A percentile compares a stretch with the other conserved stretches of the same genome.
These are phyloP conservation scores for Vigna mungo DNA, from an alignment of 306 rosid genomes.

Conservation along the genomic window DNA sequence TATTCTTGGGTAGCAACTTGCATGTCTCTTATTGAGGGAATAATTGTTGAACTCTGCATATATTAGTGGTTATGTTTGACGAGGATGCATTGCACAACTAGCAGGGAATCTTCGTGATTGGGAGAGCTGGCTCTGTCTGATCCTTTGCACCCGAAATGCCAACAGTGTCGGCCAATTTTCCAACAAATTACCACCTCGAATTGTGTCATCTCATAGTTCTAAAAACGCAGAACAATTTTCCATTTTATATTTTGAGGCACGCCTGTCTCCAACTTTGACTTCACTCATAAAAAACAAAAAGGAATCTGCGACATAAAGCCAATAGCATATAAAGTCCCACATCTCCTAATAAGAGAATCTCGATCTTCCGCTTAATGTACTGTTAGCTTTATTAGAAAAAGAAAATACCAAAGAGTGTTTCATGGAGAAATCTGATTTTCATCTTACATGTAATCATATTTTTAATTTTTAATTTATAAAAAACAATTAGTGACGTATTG, in stretches of 20 bases:
- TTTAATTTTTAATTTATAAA: too few species aligned
- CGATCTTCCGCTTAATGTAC: background rate
- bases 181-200: background rate
- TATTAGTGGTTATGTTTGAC: background rate
- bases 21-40: slow-evolving; percentile 23
- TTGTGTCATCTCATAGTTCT: slow-evolving; percentile 27
- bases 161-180: slow-evolving; percentile 34
- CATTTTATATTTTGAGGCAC: slow-evolving; percentile 39
- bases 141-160: slow-evolving; percentile 38
- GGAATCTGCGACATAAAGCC: slow-evolving; percentile 20
- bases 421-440: background rate
- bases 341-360: background rate
- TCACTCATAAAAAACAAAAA: slow-evolving; percentile 30
- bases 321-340: background rate
- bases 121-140: slow-evolving; percentile 8
- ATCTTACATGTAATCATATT: background rate
- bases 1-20: slow-evolving; percentile 12
- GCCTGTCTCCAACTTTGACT: slow-evolving; percentile 43
- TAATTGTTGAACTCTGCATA: slow-evolving; percentile 6
- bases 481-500: too few species aligned
- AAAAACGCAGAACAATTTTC: slow-evolving; percentile 28
- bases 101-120: slow-evolving; percentile 36
- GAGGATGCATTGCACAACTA: background rate
- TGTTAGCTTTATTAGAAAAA: background rate
- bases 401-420: background rate